Evolutionary conservation across 2,329 filamentous ascomycete species (phyloP), one percentile per base, ranked within the genome.

Genomic region (Trichoderma asperellum): DNA sequence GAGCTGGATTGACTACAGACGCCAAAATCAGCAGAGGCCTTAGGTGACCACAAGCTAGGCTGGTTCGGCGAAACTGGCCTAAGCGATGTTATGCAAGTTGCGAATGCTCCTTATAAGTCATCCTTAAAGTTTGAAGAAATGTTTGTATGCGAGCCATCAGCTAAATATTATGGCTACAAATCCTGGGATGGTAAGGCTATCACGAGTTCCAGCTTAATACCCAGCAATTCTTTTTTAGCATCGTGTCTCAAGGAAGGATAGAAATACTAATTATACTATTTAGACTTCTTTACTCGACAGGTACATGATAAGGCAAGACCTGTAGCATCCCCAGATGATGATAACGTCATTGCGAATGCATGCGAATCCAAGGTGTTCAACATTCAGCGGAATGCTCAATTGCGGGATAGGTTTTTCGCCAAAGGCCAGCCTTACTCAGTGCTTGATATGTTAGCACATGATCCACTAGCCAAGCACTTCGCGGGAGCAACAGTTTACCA

Each of bases 351-450:
- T 67, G 84, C 81, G 61, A 92, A 91, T 75, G 84, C 86, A 0
- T 92, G 90, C 78, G 90, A 92, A 75, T 89, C 87, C 14, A 84
- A 83, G 52, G 83, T 86, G 0, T 91, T 85, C 78, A 83, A 85
- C 60, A 75, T 89, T 1, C 81, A 79, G 8, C 79, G 77, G 34
- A 73, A 85, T 57, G 85, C 88, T 62, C 82, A 85, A 63, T 80
- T 86, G 1, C 85, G 86, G 24, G 88, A 91, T 73, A 77, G 78
- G 7, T 92, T 92, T 82, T 92, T 89, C 85, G 82, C 89, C 74
- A 93, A 92, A 76, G 85, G 84, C 10, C 89, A 92, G 77, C 88
- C 89, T 0, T 92, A 92, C 79, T 91, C 88, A 0, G 77, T 91
- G 21, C 73, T 81, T 2, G 86, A 91, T 75, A 91, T 91, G 87